Base-by-base conservation (phyloP, 768 basidiomycete genomes). In the Obba rivulosa region DNA sequence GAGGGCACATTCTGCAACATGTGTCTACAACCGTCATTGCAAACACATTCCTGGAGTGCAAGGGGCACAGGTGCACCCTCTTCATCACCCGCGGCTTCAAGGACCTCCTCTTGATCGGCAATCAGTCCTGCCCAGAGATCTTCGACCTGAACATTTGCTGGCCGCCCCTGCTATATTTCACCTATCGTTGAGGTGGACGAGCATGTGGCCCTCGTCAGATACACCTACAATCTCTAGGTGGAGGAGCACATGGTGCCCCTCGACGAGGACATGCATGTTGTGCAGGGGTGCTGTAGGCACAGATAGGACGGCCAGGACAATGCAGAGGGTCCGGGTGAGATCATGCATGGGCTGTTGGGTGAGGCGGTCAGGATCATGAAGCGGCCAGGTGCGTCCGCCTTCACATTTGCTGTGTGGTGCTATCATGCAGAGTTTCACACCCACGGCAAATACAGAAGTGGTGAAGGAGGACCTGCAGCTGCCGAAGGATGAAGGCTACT, bases 21-120 rank as follows among this genome's bases (percentile, higher is more conserved):
- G n/a, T 95, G 8, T 92, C 90, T 0, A 96, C 94, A 0, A 98
- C 95, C 0, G 92, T 97, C 3, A 95, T 93, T 0, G 97, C 95
- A 16, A 98, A 97, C 59, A 93, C 95, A 0, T 76, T 98, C 0
- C 77, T 98, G 4, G 95, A 98, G 60, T 83, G 95, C 41, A 94
- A 95, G 65, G 95, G 95, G 1, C 87, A 92, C 58, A 84, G 82
- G 53, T 91, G 95, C 51, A 93, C 92, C 0, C 72, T 98, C 31
- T 69, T 96, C 13, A 95, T 94, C 59, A 97, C 95, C 1, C 81
- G 81, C 51, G 92, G 92, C 0, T 95, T 94, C 75, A 82, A 81
- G 62, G 94, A 96, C 65, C 81, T 97, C 9, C 77, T 98, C 5
- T 75, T 88, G 24, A 97, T 98, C 50, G 92, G 92, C 8, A 96